A percentile compares a stretch with the other conserved stretches of the same genome.
These are phyloP conservation scores for Coemansia umbellata DNA, from an alignment of 192 early-diverging fungal species.

Conservation along the genomic window DNA sequence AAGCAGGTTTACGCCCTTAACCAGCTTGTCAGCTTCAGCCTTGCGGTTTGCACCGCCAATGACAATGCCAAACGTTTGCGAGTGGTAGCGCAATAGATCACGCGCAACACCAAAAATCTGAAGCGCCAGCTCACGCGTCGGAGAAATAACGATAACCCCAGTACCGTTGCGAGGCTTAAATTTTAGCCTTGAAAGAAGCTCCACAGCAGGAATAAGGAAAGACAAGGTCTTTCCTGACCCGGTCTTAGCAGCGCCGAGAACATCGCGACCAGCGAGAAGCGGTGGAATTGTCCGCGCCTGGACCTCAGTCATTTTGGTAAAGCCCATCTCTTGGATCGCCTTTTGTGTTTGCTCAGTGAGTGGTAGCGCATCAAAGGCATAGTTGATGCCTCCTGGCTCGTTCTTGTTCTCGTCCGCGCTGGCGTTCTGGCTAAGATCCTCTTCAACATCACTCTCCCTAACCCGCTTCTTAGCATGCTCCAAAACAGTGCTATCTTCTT, in stretches of 20 bases:
- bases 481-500: not conserved
- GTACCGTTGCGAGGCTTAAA: slow-evolving; percentile 99
- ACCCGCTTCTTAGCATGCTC: slow-evolving; percentile 7
- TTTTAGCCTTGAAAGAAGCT: slow-evolving; percentile 80
- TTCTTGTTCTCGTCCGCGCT: not conserved
- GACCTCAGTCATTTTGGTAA: slow-evolving; percentile 92
- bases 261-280: slow-evolving; percentile 92
- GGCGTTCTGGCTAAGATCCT: too few species aligned
- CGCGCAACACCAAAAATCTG: slow-evolving; percentile 99
- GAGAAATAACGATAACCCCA: slow-evolving; percentile 91
- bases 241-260: slow-evolving; percentile 97
- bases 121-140: slow-evolving; percentile 96
- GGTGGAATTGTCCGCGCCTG: slow-evolving; percentile 95
- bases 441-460: slow-evolving; percentile 1
- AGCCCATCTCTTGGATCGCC: slow-evolving; percentile 88
- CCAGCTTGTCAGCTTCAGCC: slow-evolving; percentile 93
- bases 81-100: slow-evolving; percentile 90
- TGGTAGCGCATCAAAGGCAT: slow-evolving; percentile 71
- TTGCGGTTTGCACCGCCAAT: slow-evolving; percentile 98
- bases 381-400: slow-evolving; percentile 19
- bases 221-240: slow-evolving; percentile 96
- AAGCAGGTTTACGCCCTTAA: slow-evolving; percentile 93
- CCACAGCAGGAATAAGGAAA: slow-evolving; percentile 93
- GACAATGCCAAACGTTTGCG: slow-evolving; percentile 97
- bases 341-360: slow-evolving; percentile 78